Conservation (phyloP, 257 asterid genomes). For the Schizonepeta tenuifolia region DNA sequence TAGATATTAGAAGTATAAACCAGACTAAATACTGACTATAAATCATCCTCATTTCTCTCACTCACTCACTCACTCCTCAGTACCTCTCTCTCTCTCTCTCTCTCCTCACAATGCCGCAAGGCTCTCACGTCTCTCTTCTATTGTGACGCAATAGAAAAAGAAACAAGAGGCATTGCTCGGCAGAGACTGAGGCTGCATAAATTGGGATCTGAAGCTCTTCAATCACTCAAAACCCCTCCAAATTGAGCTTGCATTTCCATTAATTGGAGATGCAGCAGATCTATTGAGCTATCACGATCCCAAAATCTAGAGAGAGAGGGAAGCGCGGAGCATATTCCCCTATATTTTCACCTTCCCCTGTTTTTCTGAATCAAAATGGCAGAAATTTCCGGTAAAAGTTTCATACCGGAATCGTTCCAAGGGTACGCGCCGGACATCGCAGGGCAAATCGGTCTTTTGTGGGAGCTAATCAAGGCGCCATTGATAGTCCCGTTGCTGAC, state of each 20-base stretch:
- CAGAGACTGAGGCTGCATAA: slow-evolving; percentile 3
- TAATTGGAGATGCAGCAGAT: slow-evolving; percentile 31
- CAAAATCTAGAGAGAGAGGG: slow-evolving; percentile 1
- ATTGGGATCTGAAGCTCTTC: slow-evolving; percentile 24
- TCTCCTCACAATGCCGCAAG: slow-evolving; percentile 42
- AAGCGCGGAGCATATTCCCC: slow-evolving; percentile 31
- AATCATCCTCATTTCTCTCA: slow-evolving; percentile 42
- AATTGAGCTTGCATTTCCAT: slow-evolving; percentile 3
- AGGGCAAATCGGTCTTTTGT: slow-evolving; percentile 71
- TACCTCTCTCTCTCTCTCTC: slow-evolving; percentile 14
- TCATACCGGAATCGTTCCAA: slow-evolving; percentile 56
- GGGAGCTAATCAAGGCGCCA: slow-evolving; percentile 77
- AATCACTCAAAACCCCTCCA: background rate
- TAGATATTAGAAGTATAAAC: background rate
- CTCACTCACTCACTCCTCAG: slow-evolving; percentile 30
- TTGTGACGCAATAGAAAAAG: slow-evolving; percentile 35
- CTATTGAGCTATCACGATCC: slow-evolving; percentile 22
- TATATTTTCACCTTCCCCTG: slow-evolving; percentile 27
- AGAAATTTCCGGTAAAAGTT: slow-evolving; percentile 53
- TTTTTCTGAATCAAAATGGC: slow-evolving; percentile 44
- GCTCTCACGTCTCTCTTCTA: slow-evolving; percentile 40
- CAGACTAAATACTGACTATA: slow-evolving; percentile 50
- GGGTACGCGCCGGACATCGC: slow-evolving; percentile 63
- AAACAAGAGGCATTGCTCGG: slow-evolving; percentile 37
- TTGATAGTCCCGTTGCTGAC: slow-evolving; percentile 69